Conservation (phyloP, 345 rosid genomes). For the Triadica sebifera region DNA sequence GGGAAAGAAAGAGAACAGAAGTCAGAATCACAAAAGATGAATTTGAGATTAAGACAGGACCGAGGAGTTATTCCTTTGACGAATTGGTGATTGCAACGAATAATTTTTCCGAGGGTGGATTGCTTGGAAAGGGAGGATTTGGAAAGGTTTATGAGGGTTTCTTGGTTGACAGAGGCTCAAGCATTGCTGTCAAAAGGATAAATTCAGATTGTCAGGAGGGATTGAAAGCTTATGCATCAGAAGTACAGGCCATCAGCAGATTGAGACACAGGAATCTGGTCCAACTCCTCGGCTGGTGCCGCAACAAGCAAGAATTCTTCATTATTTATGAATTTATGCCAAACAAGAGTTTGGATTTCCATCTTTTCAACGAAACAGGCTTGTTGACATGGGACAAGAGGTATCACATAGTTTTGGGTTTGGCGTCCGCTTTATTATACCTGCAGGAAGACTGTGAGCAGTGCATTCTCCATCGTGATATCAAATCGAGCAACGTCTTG, state of each 20-base stretch:
- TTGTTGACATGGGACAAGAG: constrained; percentile 23
- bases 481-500: constrained; percentile 35
- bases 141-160: constrained; percentile 27
- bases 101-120: constrained; percentile 17
- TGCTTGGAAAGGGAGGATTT: constrained; percentile 35
- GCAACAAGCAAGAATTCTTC: constrained; percentile 20
- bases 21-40: background rate
- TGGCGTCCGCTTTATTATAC: constrained; percentile 28
- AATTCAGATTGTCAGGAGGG: constrained; percentile 10
- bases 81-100: constrained; percentile 27
- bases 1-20: background rate
- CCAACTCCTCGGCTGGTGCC: constrained; percentile 40
- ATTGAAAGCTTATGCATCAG: constrained; percentile 20
- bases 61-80: constrained; percentile 22
- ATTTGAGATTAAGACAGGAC: constrained; percentile 20
- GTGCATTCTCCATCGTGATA: constrained; percentile 31
- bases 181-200: constrained; percentile 24
- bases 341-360: constrained; percentile 29
- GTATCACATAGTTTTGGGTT: constrained; percentile 15
- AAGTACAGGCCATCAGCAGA: constrained; percentile 31
- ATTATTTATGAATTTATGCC: constrained; percentile 36
- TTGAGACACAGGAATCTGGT: constrained; percentile 36
- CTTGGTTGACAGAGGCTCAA: background rate
- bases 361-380: constrained; percentile 11
- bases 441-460: constrained; percentile 36